Evolutionary conservation across 2,329 filamentous ascomycete genomes (phyloP).

Genomic region (Colletotrichum musicola): DNA sequence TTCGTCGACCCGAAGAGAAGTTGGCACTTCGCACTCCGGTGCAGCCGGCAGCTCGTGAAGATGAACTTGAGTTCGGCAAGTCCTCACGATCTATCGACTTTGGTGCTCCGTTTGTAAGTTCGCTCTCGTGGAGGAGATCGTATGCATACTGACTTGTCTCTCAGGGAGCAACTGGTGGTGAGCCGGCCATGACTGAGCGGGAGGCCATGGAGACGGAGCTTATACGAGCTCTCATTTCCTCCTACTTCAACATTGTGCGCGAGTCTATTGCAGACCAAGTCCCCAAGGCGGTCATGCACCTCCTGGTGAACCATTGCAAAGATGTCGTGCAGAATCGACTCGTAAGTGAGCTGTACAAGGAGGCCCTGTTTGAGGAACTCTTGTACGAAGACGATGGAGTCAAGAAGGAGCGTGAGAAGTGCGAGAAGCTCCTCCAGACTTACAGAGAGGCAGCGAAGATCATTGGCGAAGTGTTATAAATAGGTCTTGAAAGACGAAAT

Average conservation of each 20-base stretch:
- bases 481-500: conserved; percentile 31
- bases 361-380: conserved; percentile 89
- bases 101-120: conserved; percentile 72
- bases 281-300: conserved; percentile 98
- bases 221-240: conserved; percentile 95
- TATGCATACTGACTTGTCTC: conserved; percentile 41
- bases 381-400: conserved; percentile 98
- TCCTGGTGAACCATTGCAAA: conserved; percentile 98
- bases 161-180: conserved; percentile 69
- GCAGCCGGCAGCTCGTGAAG: conserved; percentile 51
- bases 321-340: conserved; percentile 97
- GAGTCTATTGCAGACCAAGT: conserved; percentile 99
- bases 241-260: conserved; percentile 98
- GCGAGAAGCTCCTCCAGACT: conserved; percentile 92
- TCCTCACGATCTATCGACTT: conserved; percentile 52
- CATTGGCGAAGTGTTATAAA: conserved; percentile 91
- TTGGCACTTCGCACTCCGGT: conserved; percentile 65
- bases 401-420: conserved; percentile 98
- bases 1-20: conserved; percentile 77
- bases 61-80: conserved; percentile 57
- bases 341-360: conserved; percentile 95
- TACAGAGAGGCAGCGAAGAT: conserved; percentile 99
- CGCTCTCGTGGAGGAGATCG: not conserved
- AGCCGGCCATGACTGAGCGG: conserved; percentile 92
- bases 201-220: conserved; percentile 98